A percentile compares a stretch with the other conserved stretches of the same genome.
Conservation (phyloP, 1,284 basidiomycete species). For the Phylloporus gajari region DNA sequence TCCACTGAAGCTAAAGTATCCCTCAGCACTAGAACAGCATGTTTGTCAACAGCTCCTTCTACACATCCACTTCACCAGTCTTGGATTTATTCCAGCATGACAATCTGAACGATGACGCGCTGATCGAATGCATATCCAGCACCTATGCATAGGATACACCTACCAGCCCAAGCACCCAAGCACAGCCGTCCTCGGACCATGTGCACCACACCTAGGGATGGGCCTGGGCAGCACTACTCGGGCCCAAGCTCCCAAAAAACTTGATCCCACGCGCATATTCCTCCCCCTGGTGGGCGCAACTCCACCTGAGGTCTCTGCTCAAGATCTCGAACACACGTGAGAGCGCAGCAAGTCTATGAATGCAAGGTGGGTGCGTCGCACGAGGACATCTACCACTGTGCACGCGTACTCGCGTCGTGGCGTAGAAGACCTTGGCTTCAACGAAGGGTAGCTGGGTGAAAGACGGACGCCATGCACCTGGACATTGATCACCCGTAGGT, state of each 20-base stretch:
- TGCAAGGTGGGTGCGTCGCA: too few species aligned
- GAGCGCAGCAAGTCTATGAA: too few species aligned
- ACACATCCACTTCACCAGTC: slow-evolving; percentile 71
- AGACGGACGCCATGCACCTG: slow-evolving; percentile 85
- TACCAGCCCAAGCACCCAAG: slow-evolving; percentile 35
- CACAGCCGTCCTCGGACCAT: slow-evolving; percentile 44
- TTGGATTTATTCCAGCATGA: slow-evolving; percentile 71
- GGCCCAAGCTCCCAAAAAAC: slow-evolving; percentile 76
- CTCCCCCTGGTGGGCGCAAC: slow-evolving; percentile 58
- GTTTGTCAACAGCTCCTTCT: slow-evolving; percentile 63
- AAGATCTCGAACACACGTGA: slow-evolving; percentile 79
- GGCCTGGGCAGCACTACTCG: slow-evolving; percentile 52
- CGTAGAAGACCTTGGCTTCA: slow-evolving; percentile 94
- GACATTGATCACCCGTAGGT: slow-evolving; percentile 85
- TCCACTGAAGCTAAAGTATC: neutral
- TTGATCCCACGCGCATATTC: slow-evolving; percentile 67
- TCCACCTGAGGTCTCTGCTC: slow-evolving; percentile 81
- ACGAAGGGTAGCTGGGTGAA: slow-evolving; percentile 85
- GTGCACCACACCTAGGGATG: neutral
- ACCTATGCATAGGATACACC: slow-evolving; percentile 4
- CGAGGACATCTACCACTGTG: slow-evolving; percentile 65
- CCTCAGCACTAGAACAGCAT: slow-evolving; percentile 29
- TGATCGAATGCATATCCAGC: slow-evolving; percentile 33
- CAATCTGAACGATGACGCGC: slow-evolving; percentile 40
- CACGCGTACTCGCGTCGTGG: slow-evolving; percentile 92